Evolutionary conservation across 495 filamentous ascomycete species (phyloP).

Genomic region (Penicillium parvum): DNA sequence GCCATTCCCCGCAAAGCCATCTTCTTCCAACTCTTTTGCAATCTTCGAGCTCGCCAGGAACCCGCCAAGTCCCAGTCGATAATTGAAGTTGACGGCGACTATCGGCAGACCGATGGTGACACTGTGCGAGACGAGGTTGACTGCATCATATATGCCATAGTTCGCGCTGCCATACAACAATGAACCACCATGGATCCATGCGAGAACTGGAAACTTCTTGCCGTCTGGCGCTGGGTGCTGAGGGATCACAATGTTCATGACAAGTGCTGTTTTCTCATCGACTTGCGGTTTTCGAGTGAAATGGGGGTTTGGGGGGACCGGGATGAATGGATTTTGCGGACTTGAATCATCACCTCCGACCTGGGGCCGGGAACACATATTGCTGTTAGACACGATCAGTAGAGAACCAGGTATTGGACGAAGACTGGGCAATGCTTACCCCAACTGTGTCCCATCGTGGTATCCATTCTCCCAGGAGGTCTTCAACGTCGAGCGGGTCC

Average conservation of each 20-base stretch:
- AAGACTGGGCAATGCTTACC: not conserved
- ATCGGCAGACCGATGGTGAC: conserved; percentile 1
- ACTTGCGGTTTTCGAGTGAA: not conserved
- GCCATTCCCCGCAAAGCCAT: conserved; percentile 11
- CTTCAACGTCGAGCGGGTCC: conserved; percentile 9
- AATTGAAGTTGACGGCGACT: conserved; percentile 10
- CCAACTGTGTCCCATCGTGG: conserved; percentile 14
- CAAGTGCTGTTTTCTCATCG: conserved; percentile 8
- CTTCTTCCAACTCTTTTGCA: conserved; percentile 4
- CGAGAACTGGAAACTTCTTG: conserved; percentile 7
- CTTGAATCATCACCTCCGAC: not conserved
- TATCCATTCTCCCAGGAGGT: conserved; percentile 8
- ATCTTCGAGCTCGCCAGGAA: conserved; percentile 9
- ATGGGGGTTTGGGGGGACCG: conserved; percentile 7
- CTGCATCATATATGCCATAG: conserved; percentile 12
- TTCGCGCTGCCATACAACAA: conserved; percentile 9
- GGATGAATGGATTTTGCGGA: conserved; percentile 8
- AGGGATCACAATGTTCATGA: conserved; percentile 6
- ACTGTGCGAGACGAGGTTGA: conserved; percentile 10
- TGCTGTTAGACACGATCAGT: not conserved
- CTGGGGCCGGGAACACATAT: conserved; percentile 7
- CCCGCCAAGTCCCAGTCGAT: conserved; percentile 10
- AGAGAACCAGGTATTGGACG: not conserved
- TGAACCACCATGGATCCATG: conserved; percentile 11
- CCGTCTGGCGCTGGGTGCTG: not conserved